phyloP scores from a whole-genome alignment of 2,329 filamentous ascomycete species.

The Cordyceps fumosorosea region DNA sequence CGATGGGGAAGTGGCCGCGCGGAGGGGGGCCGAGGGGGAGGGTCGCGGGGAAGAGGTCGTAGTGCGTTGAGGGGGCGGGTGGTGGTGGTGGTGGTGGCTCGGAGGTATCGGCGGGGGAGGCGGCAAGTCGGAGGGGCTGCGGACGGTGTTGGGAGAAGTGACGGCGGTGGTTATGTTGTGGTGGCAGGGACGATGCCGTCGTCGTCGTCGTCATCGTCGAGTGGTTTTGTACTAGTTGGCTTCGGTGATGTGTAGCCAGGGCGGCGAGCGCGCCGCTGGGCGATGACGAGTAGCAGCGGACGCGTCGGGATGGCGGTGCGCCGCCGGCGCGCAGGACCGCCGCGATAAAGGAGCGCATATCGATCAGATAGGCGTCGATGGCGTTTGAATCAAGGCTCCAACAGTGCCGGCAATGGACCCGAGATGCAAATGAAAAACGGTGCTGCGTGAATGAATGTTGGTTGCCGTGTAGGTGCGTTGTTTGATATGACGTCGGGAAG shows the following conservation, averaged over 20 bases:
- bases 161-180: neutral
- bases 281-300: neutral
- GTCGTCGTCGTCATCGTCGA: neutral
- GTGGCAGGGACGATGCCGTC: neutral
- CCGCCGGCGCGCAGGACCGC: neutral
- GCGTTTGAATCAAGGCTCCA: too few relatives aligned
- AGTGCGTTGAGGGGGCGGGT: slow-evolving; percentile 48
- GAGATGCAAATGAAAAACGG: too few relatives aligned
- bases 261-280: neutral
- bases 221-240: neutral
- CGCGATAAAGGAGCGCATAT: neutral
- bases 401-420: too few relatives aligned
- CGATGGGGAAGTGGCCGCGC: slow-evolving; percentile 64
- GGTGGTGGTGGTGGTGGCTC: neutral
- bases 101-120: slow-evolving; percentile 13
- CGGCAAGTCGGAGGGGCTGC: neutral
- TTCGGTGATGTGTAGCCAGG: neutral
- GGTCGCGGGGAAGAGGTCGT: slow-evolving; percentile 80
- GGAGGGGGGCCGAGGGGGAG: slow-evolving; percentile 75
- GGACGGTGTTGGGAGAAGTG: slow-evolving; percentile 13
- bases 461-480: neutral
- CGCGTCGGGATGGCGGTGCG: neutral
- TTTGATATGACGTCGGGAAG: neutral
- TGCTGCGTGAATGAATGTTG: neutral
- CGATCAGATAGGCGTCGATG: neutral